These are phyloP conservation scores for Sporothrix mexicana DNA, from an alignment of 2,329 filamentous ascomycete genomes.

Conservation along the genomic window DNA sequence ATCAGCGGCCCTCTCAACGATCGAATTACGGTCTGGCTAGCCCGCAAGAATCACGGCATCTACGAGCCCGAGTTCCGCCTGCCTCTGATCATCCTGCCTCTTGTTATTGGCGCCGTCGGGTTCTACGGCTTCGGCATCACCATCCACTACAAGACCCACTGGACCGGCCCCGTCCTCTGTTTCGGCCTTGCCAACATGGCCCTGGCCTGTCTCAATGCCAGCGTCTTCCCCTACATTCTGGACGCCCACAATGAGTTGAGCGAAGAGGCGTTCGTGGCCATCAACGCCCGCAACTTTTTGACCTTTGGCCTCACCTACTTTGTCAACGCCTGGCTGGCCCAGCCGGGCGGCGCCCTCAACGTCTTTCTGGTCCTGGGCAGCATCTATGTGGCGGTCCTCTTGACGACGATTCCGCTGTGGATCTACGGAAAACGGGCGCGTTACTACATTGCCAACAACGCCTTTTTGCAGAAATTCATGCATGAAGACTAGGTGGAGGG, in stretches of 20 bases:
- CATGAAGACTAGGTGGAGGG: slow-evolving; percentile 38
- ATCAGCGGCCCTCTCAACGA: slow-evolving; percentile 55
- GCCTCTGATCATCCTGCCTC: slow-evolving; percentile 49
- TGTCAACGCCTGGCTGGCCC: slow-evolving; percentile 49
- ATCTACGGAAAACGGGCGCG: slow-evolving; percentile 56
- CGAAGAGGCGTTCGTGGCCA: slow-evolving; percentile 55
- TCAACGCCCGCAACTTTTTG: slow-evolving; percentile 56
- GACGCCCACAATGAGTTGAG: slow-evolving; percentile 55
- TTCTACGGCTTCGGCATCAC: slow-evolving; percentile 57
- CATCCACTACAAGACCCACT: slow-evolving; percentile 53
- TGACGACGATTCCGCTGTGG: slow-evolving; percentile 56
- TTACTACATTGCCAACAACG: slow-evolving; percentile 50
- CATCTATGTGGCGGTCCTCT: slow-evolving; percentile 52
- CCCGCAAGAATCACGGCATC: slow-evolving; percentile 56
- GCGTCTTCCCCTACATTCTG: slow-evolving; percentile 58
- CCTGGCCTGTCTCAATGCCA: slow-evolving; percentile 53
- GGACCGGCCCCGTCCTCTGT: slow-evolving; percentile 54
- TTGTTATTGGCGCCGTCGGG: slow-evolving; percentile 50
- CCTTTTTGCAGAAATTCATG: slow-evolving; percentile 44
- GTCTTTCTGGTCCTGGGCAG: slow-evolving; percentile 49
- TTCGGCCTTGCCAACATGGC: slow-evolving; percentile 57
- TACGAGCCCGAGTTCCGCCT: slow-evolving; percentile 62
- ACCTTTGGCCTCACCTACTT: slow-evolving; percentile 55
- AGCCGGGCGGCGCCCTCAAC: slow-evolving; percentile 46
- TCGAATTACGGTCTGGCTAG: slow-evolving; percentile 52